Base-by-base conservation (phyloP, 2,329 filamentous ascomycete genomes). In the Fusarium ramigenum region DNA sequence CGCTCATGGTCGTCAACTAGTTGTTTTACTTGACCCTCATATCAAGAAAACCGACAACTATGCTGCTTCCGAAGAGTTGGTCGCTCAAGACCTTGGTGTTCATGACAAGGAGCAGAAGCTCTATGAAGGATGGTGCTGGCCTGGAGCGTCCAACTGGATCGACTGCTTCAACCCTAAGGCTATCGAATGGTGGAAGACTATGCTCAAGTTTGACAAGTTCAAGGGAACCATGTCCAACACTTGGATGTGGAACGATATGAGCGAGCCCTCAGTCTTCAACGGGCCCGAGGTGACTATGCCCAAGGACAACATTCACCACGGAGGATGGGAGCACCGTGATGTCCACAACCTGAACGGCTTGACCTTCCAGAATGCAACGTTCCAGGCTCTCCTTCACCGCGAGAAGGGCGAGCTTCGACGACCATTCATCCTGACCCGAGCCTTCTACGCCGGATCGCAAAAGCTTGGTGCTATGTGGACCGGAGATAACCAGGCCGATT, bases 231-330 rank as follows among this genome's bases (percentile, higher is more conserved):
- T 92, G 77, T 87, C 92, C 73, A 99, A 98, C 82, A 92, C 94
- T 1, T 98, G 94, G 83, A 90, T 99, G 78, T 99, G 96, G 96
- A 99, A 99, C 82, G 96, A 99, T 82, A 99, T 99, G 96, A 98
- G 98, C 80, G 96, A 99, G 84, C 96, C 96, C 1, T 98, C 96
- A 0, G 96, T 99, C 4, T 99, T 99, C 86, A 98, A 98, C 81
- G 96, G 96, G 0, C 96, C 96, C 0, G 96, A 99, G 83, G 97
- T 95, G 7, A 98, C 96, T 9, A 98, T 98, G 95, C 96, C 96
- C 70, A 98, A 98, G 84, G 96, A 99, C 85, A 99, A 99, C 80
- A 83, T 99, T 36, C 96, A 99, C 81, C 85, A 93, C 78, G 95
- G 90, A 59, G 90, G 93, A 79, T 99, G 96, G 96, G 96, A 99